Evolutionary conservation across 305 asterid species (phyloP).

Genomic region (Plantago rigida): DNA sequence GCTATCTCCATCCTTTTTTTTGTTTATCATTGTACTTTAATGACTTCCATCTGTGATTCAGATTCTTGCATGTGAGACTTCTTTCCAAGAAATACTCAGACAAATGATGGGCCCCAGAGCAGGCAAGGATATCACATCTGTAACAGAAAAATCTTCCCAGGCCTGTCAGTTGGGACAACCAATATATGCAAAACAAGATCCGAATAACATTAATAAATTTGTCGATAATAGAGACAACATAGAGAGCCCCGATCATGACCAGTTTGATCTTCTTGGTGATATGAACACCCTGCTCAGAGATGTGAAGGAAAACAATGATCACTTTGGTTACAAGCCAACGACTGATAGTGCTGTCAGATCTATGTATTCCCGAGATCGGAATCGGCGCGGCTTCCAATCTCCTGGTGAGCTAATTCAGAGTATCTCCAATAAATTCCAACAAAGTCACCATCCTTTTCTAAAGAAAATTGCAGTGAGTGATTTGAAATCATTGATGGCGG

Average conservation of each 20-base stretch:
- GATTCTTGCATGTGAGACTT: conserved; percentile 89
- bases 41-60: conserved; percentile 34
- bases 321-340: conserved; percentile 36
- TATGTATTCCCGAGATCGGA: conserved; percentile 37
- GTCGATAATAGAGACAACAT: conserved; percentile 37
- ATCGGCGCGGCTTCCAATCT: conserved; percentile 46
- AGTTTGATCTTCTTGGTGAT: conserved; percentile 68
- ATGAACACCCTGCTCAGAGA: conserved; percentile 62
- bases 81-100: conserved; percentile 78
- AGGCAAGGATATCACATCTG: conserved; percentile 33
- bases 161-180: conserved; percentile 30
- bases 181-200: conserved; percentile 32
- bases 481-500: conserved; percentile 55
- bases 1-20: conserved; percentile 18
- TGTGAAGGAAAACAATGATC: conserved; percentile 49
- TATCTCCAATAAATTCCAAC: conserved; percentile 58
- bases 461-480: conserved; percentile 64
- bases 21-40: conserved; percentile 19
- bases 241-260: conserved; percentile 47
- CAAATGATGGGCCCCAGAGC: conserved; percentile 65
- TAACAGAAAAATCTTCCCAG: conserved; percentile 31
- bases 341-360: conserved; percentile 39
- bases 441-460: conserved; percentile 79
- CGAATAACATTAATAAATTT: conserved; percentile 30
- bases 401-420: conserved; percentile 72